Conservation (phyloP, 2,329 filamentous ascomycete species). For the Pseudopithomyces chartarum region DNA sequence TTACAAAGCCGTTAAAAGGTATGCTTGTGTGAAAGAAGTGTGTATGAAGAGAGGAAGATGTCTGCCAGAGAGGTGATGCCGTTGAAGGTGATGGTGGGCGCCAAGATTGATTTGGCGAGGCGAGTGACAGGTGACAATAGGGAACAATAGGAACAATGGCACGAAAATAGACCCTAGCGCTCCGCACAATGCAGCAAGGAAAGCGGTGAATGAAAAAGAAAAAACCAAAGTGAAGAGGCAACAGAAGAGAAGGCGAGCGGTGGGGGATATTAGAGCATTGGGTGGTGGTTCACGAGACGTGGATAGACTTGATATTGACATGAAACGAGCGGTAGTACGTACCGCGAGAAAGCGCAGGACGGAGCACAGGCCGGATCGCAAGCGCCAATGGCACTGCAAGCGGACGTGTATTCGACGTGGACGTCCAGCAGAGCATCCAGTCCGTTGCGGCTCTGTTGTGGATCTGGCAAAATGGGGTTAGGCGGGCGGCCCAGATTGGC, state of each 20-base stretch:
- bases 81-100: neutral
- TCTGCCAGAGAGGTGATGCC: conserved; percentile 39
- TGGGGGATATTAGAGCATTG: conserved; percentile 24
- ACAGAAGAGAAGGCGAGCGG: conserved; percentile 8
- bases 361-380: conserved; percentile 38
- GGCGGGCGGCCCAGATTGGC: conserved; percentile 44
- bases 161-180: conserved; percentile 36
- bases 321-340: conserved; percentile 39
- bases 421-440: conserved; percentile 49
- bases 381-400: conserved; percentile 46
- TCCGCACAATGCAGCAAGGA: conserved; percentile 46
- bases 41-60: conserved; percentile 17
- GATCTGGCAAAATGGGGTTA: conserved; percentile 39
- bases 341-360: conserved; percentile 48
- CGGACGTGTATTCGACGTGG: conserved; percentile 42
- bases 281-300: conserved; percentile 23
- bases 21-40: conserved; percentile 5
- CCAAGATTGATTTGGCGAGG: conserved; percentile 28
- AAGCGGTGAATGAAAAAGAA: conserved; percentile 24
- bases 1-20: neutral
- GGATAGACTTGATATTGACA: conserved; percentile 18
- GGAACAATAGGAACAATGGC: conserved; percentile 22
- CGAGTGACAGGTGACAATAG: conserved; percentile 17
- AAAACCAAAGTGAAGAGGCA: conserved; percentile 26
- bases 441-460: conserved; percentile 50